Base-by-base conservation (phyloP, 306 rosid genomes). In the Oemleria cerasiformis region DNA sequence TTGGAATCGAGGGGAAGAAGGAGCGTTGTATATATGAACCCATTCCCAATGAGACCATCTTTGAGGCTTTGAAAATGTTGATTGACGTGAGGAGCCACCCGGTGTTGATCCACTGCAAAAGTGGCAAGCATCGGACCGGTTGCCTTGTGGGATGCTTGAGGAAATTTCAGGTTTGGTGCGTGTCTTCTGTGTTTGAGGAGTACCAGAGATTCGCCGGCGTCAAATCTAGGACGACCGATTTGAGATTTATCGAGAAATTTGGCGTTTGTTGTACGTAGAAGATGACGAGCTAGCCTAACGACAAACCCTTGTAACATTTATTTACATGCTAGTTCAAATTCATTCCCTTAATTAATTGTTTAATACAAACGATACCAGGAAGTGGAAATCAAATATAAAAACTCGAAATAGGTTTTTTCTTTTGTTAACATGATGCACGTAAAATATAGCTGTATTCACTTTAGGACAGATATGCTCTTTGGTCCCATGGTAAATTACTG, bases 1-100 rank as follows among this genome's bases (percentile, higher is more conserved):
- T 92, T 70, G 96, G 89, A 76, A 92, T 92, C 15, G 98, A 86
- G 79, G 98, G 98, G 62, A 89, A 88, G 80, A 78, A 91, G 89
- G 96, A 92, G 92, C 90, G 86, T 39, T 70, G 81, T 63, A 72
- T 81, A 19, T 79, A 67, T 0, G 0, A 9, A 49, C 80, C 87
- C 51, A 67, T 76, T 70, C 86, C 83, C n/a, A 78, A 47, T 65
- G 86, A 78, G 56, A 84, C 93, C 9, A 84, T 92, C 64, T 83
- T 83, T 80, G 90, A 84, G 56, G 96, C 93, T 17, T 81, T 89
- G 77, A 84, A 79, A 79, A 75, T 92, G 53, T 81, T 92, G 66
- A 75, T 85, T 47, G 80, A 80, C 73, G 78, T 73, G 62, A 75
- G 78, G 64, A 83, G 80, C 72, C 85, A 83, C 63, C 87, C 90